phyloP scores from a whole-genome alignment of 768 basidiomycete genomes.

The Leccinum broughii region DNA sequence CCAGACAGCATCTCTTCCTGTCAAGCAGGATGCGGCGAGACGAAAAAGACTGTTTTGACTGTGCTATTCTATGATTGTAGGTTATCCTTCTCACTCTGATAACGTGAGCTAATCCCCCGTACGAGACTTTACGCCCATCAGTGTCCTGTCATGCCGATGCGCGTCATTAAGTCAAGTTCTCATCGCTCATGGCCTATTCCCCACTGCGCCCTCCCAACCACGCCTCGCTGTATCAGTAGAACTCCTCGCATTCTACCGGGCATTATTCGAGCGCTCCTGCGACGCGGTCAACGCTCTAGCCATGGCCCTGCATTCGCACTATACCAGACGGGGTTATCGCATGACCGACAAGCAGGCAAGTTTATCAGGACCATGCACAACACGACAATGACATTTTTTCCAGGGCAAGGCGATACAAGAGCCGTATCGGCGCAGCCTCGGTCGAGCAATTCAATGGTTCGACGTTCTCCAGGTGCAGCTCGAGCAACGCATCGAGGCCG shows the following conservation, averaged over 20 bases:
- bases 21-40: background rate
- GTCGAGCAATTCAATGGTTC: constrained; percentile 33
- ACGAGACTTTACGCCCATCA: background rate
- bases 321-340: constrained; percentile 15
- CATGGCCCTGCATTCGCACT: background rate
- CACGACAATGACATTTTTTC: background rate
- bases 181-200: background rate
- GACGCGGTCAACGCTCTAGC: constrained; percentile 23
- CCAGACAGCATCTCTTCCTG: background rate
- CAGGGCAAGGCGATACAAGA: constrained; percentile 30
- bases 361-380: background rate
- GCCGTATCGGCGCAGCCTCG: constrained; percentile 33
- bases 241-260: constrained; percentile 14
- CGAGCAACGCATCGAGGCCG: constrained; percentile 5
- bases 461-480: constrained; percentile 21
- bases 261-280: constrained; percentile 39
- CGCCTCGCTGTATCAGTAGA: constrained; percentile 26
- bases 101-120: background rate
- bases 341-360: constrained; percentile 5
- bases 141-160: background rate
- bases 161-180: background rate
- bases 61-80: background rate
- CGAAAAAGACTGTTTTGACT: background rate
- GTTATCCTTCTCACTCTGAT: background rate
- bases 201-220: constrained; percentile 8